Evolutionary conservation across 176 grass and related monocot species (phyloP), one percentile per base, ranked within the genome.

Genomic region (Carex parvula): DNA sequence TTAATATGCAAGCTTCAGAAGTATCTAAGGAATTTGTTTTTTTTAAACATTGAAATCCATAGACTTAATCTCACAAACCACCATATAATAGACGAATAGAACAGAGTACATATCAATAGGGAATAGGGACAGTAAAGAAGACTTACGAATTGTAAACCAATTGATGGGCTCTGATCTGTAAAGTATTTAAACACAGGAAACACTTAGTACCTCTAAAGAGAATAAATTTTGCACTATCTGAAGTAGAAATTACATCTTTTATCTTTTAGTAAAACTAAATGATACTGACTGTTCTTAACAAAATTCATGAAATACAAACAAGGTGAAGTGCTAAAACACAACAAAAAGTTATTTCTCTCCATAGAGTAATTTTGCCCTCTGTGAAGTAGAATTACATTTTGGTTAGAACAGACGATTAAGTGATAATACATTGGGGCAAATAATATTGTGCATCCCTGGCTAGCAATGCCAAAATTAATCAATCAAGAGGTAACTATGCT

Each of bases 81-180:
- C 14, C 65, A 32, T 11, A 42, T 11, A 21, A 52, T 35, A 24
- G 44, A 83, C 3, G 12, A 41, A 16, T 35, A 78, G 4, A 77
- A 57, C 26, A 57, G 32, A 57, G 52, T 26, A 69, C 35, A 75
- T 64, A 32, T 53, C 67, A 71, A 42, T 22, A 54, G 21, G 41
- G 1, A n/a, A 32, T 53, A 13, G 18, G 41, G 2, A 64, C 33
- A 86, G 17, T 18, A 84, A 26, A 33, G 79, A 41, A 73, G 29
- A 83, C 96, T 99, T 94, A 95, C 96, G 96, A 68, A 99, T 94
- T 5, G 93, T 99, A 81, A 99, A 99, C 64, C 57, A 87, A 3
- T 88, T 80, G 63, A 95, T 69, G 87, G 87, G 89, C 44, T 81
- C 79, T 64, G 96, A 90, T 5, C 96, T 99, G 91, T 87, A 87